Conservation (phyloP, 192 early-diverging fungal species). For the Phlyctochytrium bullatum region DNA sequence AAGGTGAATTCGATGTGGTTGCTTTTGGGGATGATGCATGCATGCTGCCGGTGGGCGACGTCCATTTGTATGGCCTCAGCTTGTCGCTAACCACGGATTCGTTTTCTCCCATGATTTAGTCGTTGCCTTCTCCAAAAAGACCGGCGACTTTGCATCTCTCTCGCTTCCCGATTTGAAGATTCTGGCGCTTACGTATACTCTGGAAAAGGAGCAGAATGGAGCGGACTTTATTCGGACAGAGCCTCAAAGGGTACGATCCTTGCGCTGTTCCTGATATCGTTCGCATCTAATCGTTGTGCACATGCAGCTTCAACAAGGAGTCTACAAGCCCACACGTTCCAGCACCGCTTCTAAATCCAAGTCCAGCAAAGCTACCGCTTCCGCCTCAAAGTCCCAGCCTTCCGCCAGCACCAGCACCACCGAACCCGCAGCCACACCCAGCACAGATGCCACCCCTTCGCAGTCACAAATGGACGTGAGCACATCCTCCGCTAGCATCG, state of each 20-base stretch:
- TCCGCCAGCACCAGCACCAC: no score
- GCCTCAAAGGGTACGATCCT: conserved; percentile 53
- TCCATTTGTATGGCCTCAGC: conserved; percentile 23
- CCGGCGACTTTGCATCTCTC: conserved; percentile 84
- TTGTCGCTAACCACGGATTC: conserved; percentile 29
- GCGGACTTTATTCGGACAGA: conserved; percentile 66
- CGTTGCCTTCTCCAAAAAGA: conserved; percentile 80
- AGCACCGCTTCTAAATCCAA: no score
- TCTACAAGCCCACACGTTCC: no score
- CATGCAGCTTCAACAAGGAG: no score
- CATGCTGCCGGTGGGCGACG: conserved; percentile 25
- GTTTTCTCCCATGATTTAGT: conserved; percentile 43
- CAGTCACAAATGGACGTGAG: no score
- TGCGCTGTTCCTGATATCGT: no score
- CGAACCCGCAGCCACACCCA: no score
- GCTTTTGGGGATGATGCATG: not conserved
- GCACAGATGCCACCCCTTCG: no score
- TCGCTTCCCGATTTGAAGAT: conserved; percentile 84
- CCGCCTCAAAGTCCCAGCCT: no score
- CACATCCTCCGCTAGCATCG: no score
- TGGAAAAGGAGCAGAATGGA: conserved; percentile 80
- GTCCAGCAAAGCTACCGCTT: no score
- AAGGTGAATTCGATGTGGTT: conserved; percentile 19
- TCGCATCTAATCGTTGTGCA: no score
- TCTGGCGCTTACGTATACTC: conserved; percentile 82